Evolutionary conservation across 2,329 filamentous ascomycete genomes (phyloP), one percentile per base, ranked within the genome.

Genomic region (Colletotrichum gigasporum): DNA sequence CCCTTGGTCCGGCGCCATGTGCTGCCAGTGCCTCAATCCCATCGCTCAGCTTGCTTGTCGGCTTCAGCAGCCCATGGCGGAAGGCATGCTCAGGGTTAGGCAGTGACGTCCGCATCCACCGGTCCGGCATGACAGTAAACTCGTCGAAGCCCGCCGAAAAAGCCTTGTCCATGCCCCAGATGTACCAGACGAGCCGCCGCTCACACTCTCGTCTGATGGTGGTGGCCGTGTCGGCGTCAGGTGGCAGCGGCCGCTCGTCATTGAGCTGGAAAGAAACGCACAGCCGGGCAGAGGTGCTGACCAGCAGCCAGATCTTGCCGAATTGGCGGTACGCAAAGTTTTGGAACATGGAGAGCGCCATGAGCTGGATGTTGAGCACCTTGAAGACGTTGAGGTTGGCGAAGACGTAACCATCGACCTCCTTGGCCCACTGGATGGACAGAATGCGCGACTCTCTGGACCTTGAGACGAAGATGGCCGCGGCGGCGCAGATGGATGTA

Each of bases 311-410:
- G 5, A 51, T 35, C 12, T 63, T 63, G 6, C 59, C 59, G 7
- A 63, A 57, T 16, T 63, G 59, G 20, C 59, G 11, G 22, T 63
- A 63, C 18, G 59, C 59, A 3, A 57, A 63, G 35, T 63, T 63
- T 2, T 63, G 59, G 1, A 63, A 63, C 44, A 48, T 63, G 20
- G 59, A 63, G 1, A 63, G 44, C 4, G 37, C 35, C 42, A 63
- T 50, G 14, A 63, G 52, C 14, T 56, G 53, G 7, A 56, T 56
- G 30, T 56, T 56, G 5, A 56, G 22, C 2, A 56, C 30, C 41
- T 56, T 56, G 41, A 45, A 56, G 5, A 56, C 53, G 20, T 56
- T 56, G 26, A 56, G 41, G 39, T 56, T 56, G 30, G 39, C 53
- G 0, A 56, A 56, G 14, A 56, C 47, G 53, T 56, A 56, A 5